Base-by-base conservation (phyloP, 1,284 basidiomycete genomes). In the Heliocybe sulcata region DNA sequence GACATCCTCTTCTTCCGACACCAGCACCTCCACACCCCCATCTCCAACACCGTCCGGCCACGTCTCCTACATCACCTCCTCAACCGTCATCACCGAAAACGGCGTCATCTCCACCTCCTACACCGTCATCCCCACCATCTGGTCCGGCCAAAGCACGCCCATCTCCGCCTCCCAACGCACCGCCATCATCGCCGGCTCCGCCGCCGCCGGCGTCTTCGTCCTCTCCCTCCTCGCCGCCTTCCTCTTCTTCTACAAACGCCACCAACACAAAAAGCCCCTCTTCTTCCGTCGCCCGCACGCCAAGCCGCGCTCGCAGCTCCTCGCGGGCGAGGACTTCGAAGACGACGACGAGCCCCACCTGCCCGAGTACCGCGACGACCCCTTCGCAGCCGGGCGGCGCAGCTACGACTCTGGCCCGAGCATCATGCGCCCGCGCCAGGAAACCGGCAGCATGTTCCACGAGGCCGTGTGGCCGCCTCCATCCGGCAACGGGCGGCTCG, bases 391-490 rank as follows among this genome's bases (percentile, higher is more conserved):
- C 53, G 50, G 27, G 2, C 49, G 47, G 52, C 55, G 52, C 19
- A 50, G 42, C 45, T 45, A 38, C 48, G 52, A 29, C 51, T 53
- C 59, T n/a, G 58, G 65, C 2, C 73, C 73, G 9, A 70, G 67
- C 31, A 63, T 77, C 8, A 63, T 76, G 50, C 73, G 74, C 35
- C 64, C 72, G 54, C 70, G 75, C 50, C 73, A 72, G 4, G 76
- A 76, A 54, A 69, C 72, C 4, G 78, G 77, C 4, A 77, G 75
- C 1, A 67, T 77, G 16, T 81, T 81, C 71, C 72, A 72, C 23
- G 80, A 81, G 57, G 70, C 68, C 19, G 69, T 80, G 2, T 79
- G 77, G 75, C 76, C 75, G 2, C 77, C 76, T 0, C 77, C 78
- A 1, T 61, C 62, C 23, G 70, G 75, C 35, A 63, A 58, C 27